Evolutionary conservation across 2,329 filamentous ascomycete species (phyloP).

Genomic region (Cladobotryum protrusum): DNA sequence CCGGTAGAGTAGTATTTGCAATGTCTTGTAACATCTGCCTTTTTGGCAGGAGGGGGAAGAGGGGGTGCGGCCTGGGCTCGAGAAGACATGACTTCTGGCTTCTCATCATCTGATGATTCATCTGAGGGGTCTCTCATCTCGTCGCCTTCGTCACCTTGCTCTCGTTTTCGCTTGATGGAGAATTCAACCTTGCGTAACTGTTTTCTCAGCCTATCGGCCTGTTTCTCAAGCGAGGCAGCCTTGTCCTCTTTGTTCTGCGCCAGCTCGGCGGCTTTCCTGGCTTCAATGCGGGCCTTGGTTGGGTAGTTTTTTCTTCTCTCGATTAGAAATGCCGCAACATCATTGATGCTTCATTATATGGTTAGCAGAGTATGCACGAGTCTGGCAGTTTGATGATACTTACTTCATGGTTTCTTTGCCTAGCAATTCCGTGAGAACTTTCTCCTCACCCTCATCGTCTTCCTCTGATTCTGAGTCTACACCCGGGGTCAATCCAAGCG

Average conservation of each 20-base stretch:
- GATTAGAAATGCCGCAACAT: constrained; percentile 73
- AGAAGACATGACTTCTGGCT: constrained; percentile 52
- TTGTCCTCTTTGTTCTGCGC: constrained; percentile 50
- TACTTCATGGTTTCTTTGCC: constrained; percentile 52
- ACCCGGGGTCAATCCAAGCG: constrained; percentile 63
- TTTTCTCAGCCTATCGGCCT: constrained; percentile 56
- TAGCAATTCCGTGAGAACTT: constrained; percentile 51
- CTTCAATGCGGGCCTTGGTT: constrained; percentile 63
- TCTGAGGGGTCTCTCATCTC: constrained; percentile 53
- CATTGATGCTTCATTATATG: constrained; percentile 45
- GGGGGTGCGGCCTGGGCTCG: constrained; percentile 29
- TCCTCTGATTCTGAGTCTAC: constrained; percentile 55
- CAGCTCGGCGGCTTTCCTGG: constrained; percentile 49
- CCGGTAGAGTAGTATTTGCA: constrained; percentile 68
- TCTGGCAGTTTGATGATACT: constrained; percentile 22
- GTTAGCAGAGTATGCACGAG: not conserved
- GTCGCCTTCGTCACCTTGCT: constrained; percentile 60
- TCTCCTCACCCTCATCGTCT: constrained; percentile 66
- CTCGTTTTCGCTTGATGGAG: constrained; percentile 62
- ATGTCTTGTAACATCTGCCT: constrained; percentile 57
- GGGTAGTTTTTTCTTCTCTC: constrained; percentile 77
- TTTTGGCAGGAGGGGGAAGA: constrained; percentile 43
- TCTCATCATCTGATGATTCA: constrained; percentile 50
- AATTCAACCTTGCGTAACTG: constrained; percentile 66
- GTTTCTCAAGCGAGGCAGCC: constrained; percentile 51